A percentile compares a stretch with the other conserved stretches of the same genome.
These are phyloP conservation scores for Iris macrosiphon DNA, from an alignment of 106 monocot genomes.

Conservation along the genomic window DNA sequence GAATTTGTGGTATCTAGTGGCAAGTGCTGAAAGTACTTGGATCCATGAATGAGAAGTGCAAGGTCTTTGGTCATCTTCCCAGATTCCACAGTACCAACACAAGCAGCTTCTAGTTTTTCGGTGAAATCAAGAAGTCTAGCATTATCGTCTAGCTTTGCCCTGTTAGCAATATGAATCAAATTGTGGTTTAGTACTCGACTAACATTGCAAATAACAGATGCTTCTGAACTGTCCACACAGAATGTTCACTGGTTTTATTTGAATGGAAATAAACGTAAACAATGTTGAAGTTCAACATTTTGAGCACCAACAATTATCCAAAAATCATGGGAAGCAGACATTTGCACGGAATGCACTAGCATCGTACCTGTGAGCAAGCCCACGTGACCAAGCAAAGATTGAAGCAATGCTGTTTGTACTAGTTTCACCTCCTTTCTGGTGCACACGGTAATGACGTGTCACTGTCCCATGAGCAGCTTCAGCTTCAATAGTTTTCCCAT, in stretches of 20 bases:
- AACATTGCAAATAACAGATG: not conserved
- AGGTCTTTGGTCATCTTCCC: conserved; percentile 99
- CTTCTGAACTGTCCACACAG: too few species aligned
- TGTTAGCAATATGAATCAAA: conserved; percentile 8
- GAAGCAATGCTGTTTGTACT: conserved; percentile 97
- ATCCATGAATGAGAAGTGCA: conserved; percentile 76
- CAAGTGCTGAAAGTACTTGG: conserved; percentile 44
- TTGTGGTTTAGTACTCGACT: not conserved
- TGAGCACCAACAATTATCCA: too few species aligned
- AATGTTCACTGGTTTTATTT: too few species aligned
- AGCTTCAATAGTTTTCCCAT: conserved; percentile 95
- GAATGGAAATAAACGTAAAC: too few species aligned
- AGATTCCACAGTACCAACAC: conserved; percentile 71
- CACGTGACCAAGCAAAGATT: conserved; percentile 89
- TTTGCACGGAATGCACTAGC: too few species aligned
- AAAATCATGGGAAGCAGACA: too few species aligned
- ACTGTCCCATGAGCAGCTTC: conserved; percentile 99
- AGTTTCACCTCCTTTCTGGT: conserved; percentile 89
- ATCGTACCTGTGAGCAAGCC: conserved; percentile 84
- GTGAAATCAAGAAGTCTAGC: conserved; percentile 58
- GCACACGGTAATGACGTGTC: conserved; percentile 80
- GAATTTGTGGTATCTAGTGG: too few species aligned
- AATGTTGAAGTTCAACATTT: too few species aligned
- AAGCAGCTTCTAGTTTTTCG: conserved; percentile 75
- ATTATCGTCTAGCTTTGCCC: conserved; percentile 87